Base-by-base conservation (phyloP, 306 rosid genomes). In the Rosa multiflora region DNA sequence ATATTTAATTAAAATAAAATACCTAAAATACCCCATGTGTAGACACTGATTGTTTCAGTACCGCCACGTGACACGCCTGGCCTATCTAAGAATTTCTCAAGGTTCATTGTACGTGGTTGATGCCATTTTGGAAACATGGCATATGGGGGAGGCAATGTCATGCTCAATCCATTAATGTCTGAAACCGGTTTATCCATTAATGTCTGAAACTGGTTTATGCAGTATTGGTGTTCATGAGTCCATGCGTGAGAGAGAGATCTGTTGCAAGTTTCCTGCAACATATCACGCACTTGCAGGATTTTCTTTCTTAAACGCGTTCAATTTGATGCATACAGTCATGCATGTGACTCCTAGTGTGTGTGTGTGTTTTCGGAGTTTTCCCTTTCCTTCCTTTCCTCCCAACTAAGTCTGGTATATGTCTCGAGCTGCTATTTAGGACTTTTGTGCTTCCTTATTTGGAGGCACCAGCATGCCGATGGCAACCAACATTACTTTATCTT, bases 361-460 rank as follows among this genome's bases (percentile, higher is more conserved):
- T 1, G 15, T 23, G 66, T 23, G 29, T 23, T 32, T 32, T 32
- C 37, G 37, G 37, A 32, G 29, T 10, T 23, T 61, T n/a, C 63
- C 11, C 4, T 9, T 32, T 32, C 37, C 37, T 58, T 21, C 29
- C 63, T 61, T 21, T 1, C 35, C 66, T 23, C 66, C 67, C 39
- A n/a, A n/a, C 29, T 35, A 13, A 53, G 21, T 18, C 56, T 14
- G 56, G 51, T 9, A 0, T 14, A 35, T 29, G 43, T 35, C 43
- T 63, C 71, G 72, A 69, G 79, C 72, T 46, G 79, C 62, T 76
- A 47, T 76, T 62, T 47, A 48, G 6, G 79, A 76, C 79, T 76
- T 76, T 18, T 20, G 62, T 75, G 72, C 35, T 29, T 76, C 61
- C 61, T 62, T 46, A 3, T 47, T 76, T 76, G 47, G 72, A 6